Base-by-base conservation (phyloP, 768 basidiomycete species). In the Phanerochaete sordida region DNA sequence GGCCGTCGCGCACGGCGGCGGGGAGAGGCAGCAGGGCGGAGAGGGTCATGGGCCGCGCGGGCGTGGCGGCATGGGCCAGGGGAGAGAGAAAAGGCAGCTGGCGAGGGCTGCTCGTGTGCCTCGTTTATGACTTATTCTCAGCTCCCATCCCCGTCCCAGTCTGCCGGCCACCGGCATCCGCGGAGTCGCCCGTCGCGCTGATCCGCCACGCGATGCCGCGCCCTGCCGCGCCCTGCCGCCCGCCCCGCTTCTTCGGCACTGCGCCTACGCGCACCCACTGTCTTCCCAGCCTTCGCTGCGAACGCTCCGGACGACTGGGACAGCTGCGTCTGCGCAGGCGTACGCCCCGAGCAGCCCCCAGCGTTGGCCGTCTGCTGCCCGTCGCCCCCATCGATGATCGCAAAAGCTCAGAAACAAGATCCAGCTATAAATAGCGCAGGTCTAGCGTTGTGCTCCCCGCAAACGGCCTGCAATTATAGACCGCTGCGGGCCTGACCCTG, bases 1-100 rank as follows among this genome's bases (percentile, higher is more conserved):
- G 43, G n/a, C n/a, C 27, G 53, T 43, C 53, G 21, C 33, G 30
- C 8, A 58, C 44, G 13, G 62, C 58, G 21, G 60, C 58, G n/a
- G 63, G 64, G 39, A 65, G 43, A 50, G 62, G 64, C 43, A 63
- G 64, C 33, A 63, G 58, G 58, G 60, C 61, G 27, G 50, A 16
- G 31, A 19, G 21, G 43, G 27, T 52, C 60, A 61, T 61, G 56
- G 44, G 27, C 33, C 19, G 56, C 21, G 56, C 27, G 31, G 8
- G 39, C 19, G 39, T 43, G 19, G 44, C 5, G 23, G 31, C 60
- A 61, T 61, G 50, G 53, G 49, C 45, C 37, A 30, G 26, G 39
- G 15, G 16, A 19, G 45, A 19, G 4, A 43, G 7, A 43, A 9
- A 43, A 56, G 35, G 24, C 51, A 53, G 12, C 28, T n/a, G 13